These are phyloP conservation scores for Penicillium italicum DNA, from an alignment of 2,329 filamentous ascomycete genomes.

Conservation along the genomic window DNA sequence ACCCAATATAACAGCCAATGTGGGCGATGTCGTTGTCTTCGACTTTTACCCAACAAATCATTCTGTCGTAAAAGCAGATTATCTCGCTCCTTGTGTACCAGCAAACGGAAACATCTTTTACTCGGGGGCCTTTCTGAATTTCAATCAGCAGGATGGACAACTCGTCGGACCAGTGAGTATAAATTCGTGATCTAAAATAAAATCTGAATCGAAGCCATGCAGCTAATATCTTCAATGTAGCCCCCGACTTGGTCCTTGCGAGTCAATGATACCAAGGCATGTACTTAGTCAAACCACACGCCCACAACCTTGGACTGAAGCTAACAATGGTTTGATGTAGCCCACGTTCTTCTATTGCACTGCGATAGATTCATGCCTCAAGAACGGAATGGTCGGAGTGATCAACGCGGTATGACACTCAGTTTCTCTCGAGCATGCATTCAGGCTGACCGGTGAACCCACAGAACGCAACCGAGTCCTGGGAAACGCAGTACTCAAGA, in stretches of 20 bases:
- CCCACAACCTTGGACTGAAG: not conserved
- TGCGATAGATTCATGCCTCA: slow-evolving; percentile 61
- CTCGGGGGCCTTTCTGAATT: slow-evolving; percentile 43
- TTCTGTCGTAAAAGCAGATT: slow-evolving; percentile 61
- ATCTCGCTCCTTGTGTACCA: slow-evolving; percentile 59
- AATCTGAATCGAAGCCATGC: not conserved
- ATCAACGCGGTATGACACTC: slow-evolving; percentile 61
- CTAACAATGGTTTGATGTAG: slow-evolving; percentile 7
- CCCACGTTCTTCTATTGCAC: slow-evolving; percentile 70
- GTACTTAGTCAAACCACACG: not conserved
- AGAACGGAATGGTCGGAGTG: slow-evolving; percentile 68
- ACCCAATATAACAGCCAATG: slow-evolving; percentile 26
- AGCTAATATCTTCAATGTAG: slow-evolving; percentile 12
- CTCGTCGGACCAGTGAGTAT: slow-evolving; percentile 32
- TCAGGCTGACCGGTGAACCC: slow-evolving; percentile 5
- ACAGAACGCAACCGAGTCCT: slow-evolving; percentile 48
- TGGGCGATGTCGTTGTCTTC: slow-evolving; percentile 47
- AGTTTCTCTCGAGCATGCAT: not conserved
- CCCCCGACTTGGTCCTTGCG: slow-evolving; percentile 39
- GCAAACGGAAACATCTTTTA: slow-evolving; percentile 34
- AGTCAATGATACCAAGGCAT: slow-evolving; percentile 57
- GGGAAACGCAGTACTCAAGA: slow-evolving; percentile 47
- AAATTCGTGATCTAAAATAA: too few relatives aligned
- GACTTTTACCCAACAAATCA: slow-evolving; percentile 62
- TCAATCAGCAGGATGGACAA: slow-evolving; percentile 46